Percentiles rank a stretch among this genome's conserved stretches.
phyloP scores from a whole-genome alignment of 1,284 basidiomycete genomes.

The Coniophora puteana region DNA sequence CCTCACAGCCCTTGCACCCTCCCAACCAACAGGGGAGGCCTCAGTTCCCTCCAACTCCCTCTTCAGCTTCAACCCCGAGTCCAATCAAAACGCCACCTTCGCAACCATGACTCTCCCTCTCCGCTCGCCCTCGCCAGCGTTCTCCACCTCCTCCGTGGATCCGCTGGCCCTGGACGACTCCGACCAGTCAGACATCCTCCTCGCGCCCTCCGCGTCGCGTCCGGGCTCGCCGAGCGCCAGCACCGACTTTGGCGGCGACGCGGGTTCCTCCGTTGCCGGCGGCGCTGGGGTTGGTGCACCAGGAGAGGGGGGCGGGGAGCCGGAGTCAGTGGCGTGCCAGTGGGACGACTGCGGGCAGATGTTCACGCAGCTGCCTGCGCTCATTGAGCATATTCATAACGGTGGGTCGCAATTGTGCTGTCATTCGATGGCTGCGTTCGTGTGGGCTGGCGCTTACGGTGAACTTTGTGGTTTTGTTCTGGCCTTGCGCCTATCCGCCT shows the following conservation, averaged over 20 bases:
- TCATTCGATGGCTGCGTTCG: too few relatives aligned
- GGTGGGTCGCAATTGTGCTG: constrained; percentile 47
- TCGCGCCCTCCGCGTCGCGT: constrained; percentile 13
- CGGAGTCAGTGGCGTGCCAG: constrained; percentile 61
- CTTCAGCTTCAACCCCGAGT: too few relatives aligned
- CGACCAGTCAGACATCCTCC: constrained; percentile 19
- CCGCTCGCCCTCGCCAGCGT: constrained; percentile 29
- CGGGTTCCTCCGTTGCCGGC: constrained; percentile 13
- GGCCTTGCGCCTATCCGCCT: too few relatives aligned
- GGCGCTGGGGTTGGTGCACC: constrained; percentile 8
- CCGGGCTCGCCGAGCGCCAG: constrained; percentile 26
- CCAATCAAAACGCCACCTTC: too few relatives aligned
- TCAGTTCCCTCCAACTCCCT: too few relatives aligned
- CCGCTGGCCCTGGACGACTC: too few relatives aligned
- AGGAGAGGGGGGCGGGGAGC: not conserved
- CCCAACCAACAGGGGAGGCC: too few relatives aligned
- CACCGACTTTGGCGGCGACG: constrained; percentile 4
- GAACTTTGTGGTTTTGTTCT: too few relatives aligned
- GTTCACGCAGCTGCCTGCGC: constrained; percentile 64
- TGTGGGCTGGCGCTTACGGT: too few relatives aligned
- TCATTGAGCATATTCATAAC: constrained; percentile 78
- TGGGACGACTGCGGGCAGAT: constrained; percentile 77
- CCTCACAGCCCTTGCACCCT: too few relatives aligned
- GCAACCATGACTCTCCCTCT: too few relatives aligned
- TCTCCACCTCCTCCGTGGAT: constrained; percentile 26